Evolutionary conservation across 495 filamentous ascomycete genomes (phyloP), one percentile per base, ranked within the genome.

Genomic region (Podospora pseudopauciseta): DNA sequence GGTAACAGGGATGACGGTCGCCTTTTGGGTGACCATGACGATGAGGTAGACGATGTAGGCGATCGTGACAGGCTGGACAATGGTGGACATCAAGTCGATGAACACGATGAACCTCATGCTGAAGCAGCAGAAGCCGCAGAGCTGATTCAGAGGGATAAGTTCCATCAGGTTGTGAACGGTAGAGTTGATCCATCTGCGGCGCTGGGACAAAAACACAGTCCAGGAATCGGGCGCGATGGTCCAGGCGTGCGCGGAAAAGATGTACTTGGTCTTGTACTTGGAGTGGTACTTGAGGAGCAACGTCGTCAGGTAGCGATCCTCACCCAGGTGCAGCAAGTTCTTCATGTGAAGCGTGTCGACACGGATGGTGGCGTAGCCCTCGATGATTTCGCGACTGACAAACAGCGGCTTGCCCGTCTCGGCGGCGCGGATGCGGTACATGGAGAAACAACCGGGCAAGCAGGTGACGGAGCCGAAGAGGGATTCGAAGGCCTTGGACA

Each of bases 91-190:
- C 57, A 99, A 84, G 76, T 99, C 95, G 66, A 98, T 78, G 74
- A 99, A 96, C 71, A 99, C 94, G 68, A 99, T 84, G 81, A 99
- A 99, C 72, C 95, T 88, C 95, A 99, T 99, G 78, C 90, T 93
- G 85, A 99, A 99, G 80, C 96, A 98, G 84, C 95, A 99, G 87
- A 99, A 99, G 78, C 95, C 95, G 80, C 95, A 99, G 34, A 99
- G 88, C 76, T 98, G 91, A 63, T 91, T 87, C 77, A 99, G 80
- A 5, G 93, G 93, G 73, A 98, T 93, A 63, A 99, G 88, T 76
- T 99, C 95, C 71, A 95, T 91, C 70, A 99, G 84, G 78, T 99
- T 99, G 84, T 99, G 95, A 23, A 99, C 91, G 2, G 95, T 99
- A 34, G 94, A 97, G 81, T 99, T 99, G 79, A 99, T 99, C 95